Conservation (phyloP, 2,329 filamentous ascomycete genomes). For the Coniochaeta hoffmannii region DNA sequence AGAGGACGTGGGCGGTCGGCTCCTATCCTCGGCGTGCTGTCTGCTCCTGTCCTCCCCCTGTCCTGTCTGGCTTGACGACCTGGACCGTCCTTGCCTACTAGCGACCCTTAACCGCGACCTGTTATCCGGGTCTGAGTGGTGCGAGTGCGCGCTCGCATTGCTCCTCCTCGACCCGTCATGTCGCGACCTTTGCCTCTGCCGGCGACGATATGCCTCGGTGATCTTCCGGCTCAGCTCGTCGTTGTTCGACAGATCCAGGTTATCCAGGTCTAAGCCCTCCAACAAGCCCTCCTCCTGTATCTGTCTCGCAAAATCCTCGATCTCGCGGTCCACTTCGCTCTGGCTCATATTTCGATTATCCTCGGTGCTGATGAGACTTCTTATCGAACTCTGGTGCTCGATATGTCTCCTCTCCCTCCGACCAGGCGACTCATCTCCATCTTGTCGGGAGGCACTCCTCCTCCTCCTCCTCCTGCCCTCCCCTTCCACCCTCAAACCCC, state of each 20-base stretch:
- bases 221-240: constrained; percentile 88
- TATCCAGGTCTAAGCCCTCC: constrained; percentile 82
- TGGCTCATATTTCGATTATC: constrained; percentile 57
- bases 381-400: constrained; percentile 83
- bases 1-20: constrained; percentile 41
- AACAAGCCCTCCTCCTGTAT: constrained; percentile 63
- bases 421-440: constrained; percentile 22
- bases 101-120: constrained; percentile 14
- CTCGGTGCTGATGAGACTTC: constrained; percentile 75
- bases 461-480: constrained; percentile 23
- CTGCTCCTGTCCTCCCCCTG: constrained; percentile 20
- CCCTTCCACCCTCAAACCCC: constrained; percentile 16
- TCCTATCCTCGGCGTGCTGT: constrained; percentile 36
- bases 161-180: constrained; percentile 38
- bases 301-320: constrained; percentile 82
- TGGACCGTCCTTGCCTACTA: constrained; percentile 32
- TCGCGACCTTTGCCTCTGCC: constrained; percentile 58
- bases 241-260: constrained; percentile 75
- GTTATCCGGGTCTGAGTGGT: constrained; percentile 22
- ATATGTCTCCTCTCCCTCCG: constrained; percentile 48
- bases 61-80: constrained; percentile 36
- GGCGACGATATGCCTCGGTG: constrained; percentile 75
- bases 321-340: constrained; percentile 72
- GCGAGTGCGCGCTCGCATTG: constrained; percentile 29
- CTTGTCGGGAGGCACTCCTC: constrained; percentile 37